phyloP scores from a whole-genome alignment of 495 filamentous ascomycete genomes.

The Tuber magnatum region DNA sequence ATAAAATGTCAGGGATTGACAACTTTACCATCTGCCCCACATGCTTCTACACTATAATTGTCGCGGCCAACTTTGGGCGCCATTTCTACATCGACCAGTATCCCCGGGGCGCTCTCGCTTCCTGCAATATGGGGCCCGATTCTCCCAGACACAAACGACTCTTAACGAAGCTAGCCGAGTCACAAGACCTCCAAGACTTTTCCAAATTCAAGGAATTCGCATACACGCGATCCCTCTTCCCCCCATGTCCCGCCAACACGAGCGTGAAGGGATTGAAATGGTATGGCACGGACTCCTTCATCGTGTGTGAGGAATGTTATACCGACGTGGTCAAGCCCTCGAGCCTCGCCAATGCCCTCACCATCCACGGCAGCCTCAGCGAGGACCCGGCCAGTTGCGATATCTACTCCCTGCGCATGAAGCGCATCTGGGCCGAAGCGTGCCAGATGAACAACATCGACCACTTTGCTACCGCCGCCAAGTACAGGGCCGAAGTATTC shows the following conservation, averaged over 20 bases:
- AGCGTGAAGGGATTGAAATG: not conserved
- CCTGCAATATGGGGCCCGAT: not conserved
- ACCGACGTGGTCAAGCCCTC: not conserved
- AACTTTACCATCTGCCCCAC: conserved; percentile 1
- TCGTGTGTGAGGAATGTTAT: not conserved
- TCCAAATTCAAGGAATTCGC: conserved; percentile 1
- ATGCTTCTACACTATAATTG: not conserved
- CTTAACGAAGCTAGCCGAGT: not conserved
- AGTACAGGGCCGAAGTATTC: not conserved
- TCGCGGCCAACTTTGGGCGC: not conserved
- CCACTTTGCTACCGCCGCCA: not conserved
- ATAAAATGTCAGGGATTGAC: not conserved
- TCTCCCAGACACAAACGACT: not conserved
- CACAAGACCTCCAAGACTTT: not conserved
- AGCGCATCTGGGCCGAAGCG: not conserved
- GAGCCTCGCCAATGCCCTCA: not conserved
- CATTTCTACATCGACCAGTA: not conserved
- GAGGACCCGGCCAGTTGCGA: not conserved
- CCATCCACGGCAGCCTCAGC: not conserved
- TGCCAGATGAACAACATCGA: not conserved
- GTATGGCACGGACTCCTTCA: not conserved
- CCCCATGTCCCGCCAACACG: not conserved
- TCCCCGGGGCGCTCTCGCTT: not conserved
- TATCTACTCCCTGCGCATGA: conserved; percentile 1
- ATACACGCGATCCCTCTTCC: not conserved